A percentile compares a stretch with the other conserved stretches of the same genome.
phyloP scores from a whole-genome alignment of 345 rosid species.

The Mangifera indica region DNA sequence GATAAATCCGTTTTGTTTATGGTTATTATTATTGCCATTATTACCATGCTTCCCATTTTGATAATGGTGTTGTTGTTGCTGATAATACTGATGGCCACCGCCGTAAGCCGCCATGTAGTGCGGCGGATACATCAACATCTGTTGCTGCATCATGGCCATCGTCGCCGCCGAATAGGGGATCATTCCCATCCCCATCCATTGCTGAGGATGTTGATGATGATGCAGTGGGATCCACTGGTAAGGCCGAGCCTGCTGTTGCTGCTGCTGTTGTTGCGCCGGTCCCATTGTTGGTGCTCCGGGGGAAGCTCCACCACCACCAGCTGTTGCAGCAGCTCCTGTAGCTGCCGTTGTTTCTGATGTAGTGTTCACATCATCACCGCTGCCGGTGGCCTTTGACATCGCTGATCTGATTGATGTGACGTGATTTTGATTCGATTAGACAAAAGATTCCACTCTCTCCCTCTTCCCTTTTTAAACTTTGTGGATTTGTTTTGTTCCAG shows the following conservation, averaged over 20 bases:
- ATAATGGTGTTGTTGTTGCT: constrained; percentile 28
- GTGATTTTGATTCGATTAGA: too few species aligned
- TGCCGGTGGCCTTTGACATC: background rate
- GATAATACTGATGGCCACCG: constrained; percentile 34
- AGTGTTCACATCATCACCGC: constrained; percentile 48
- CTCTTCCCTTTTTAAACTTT: background rate
- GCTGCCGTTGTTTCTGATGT: background rate
- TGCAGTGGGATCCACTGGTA: constrained; percentile 29
- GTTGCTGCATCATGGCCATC: constrained; percentile 93
- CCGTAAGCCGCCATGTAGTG: constrained; percentile 62
- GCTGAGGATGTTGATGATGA: constrained; percentile 36
- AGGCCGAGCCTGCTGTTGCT: constrained; percentile 2
- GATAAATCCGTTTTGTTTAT: constrained; percentile 38
- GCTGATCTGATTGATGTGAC: constrained; percentile 11
- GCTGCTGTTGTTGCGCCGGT: constrained; percentile 23
- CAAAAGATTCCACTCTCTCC: background rate
- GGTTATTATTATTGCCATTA: constrained; percentile 29
- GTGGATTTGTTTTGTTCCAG: too few species aligned
- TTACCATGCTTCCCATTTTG: constrained; percentile 19
- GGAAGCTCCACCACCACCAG: background rate
- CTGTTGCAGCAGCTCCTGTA: constrained; percentile 16
- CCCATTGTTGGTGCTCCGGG: constrained; percentile 39
- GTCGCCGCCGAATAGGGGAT: constrained; percentile 87
- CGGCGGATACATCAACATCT: constrained; percentile 90
- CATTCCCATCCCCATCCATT: constrained; percentile 64